Evolutionary conservation across 108 stramenopile genomes (phyloP), one percentile per base, ranked within the genome.

Genomic region (Skeletonema tropicum): DNA sequence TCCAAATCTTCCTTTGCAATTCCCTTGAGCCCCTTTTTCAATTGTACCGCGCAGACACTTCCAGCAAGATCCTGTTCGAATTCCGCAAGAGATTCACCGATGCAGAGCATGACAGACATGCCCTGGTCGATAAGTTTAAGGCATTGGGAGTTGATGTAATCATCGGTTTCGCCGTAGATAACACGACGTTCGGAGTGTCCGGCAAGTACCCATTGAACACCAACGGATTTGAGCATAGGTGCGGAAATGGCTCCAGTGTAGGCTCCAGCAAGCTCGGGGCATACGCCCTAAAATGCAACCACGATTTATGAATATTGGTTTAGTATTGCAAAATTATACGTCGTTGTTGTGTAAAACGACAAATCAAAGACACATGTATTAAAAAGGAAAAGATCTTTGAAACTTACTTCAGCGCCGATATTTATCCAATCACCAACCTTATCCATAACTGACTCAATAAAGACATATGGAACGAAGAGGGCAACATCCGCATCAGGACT

Each of bases 141-240:
- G 36, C 90, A 90, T 86, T 99, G 98, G 15, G 80, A 80, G 68
- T 97, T 98, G 65, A 98, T 97, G 68, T 96, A 88, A 60, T 94
- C 97, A 74, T 94, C 89, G 57, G 92, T 88, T 82, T 99, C 98
- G 30, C 94, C 94, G 80, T 94, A 98, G 63, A 97, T 84, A 29
- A 83, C 83, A 66, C 99, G 92, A 73, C 99, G 95, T 78, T 99
- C 99, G 7, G 94, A 96, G 87, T 99, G 99, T 33, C 99, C 98
- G 13, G 94, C 89, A 64, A 99, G 87, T 15, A 88, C 93, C 97
- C 97, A 99, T 60, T 98, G 70, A 23, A 97, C 79, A 29, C 93
- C 95, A 31, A 93, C 80, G 55, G 82, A 82, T 75, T 95, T 87
- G 69, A 97, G 69, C 96, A 98, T 94, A 62, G 71, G 58, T 15